Conservation (phyloP, 2,329 filamentous ascomycete species). For the Karstenula rhodostoma region DNA sequence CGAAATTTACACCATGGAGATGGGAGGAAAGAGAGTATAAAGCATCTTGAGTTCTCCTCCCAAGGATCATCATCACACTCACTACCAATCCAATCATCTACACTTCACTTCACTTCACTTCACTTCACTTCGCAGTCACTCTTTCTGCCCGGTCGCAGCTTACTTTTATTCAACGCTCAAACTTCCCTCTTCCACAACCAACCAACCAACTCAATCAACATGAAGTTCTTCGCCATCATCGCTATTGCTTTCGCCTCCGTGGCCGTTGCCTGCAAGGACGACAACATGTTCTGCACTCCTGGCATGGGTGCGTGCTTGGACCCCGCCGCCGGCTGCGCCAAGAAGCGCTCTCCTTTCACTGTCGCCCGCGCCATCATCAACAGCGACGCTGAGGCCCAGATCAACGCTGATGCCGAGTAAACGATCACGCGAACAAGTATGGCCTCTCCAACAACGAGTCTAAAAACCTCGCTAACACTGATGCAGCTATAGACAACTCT, state of each 20-base stretch:
- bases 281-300: conserved; percentile 16
- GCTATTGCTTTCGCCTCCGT: conserved; percentile 3
- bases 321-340: not conserved
- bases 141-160: conserved; percentile 9
- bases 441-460: not conserved
- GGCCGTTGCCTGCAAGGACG: not conserved
- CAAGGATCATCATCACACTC: conserved; percentile 4
- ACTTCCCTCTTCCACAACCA: not conserved
- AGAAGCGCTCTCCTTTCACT: conserved; percentile 13
- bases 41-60: not conserved
- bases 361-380: conserved; percentile 7
- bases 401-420: conserved; percentile 4
- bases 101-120: not conserved
- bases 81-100: conserved; percentile 1
- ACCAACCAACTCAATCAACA: conserved; percentile 5
- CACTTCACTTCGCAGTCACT: conserved; percentile 2
- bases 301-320: conserved; percentile 8
- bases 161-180: not conserved
- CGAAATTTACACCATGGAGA: not conserved
- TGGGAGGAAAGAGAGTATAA: not conserved
- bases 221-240: conserved; percentile 10
- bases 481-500: not conserved
- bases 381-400: conserved; percentile 1
- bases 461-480: not conserved
- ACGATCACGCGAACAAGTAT: not conserved